Percentiles rank a stretch among this genome's conserved stretches.
Conservation (phyloP, 345 rosid species). For the Orychophragmus violaceus region DNA sequence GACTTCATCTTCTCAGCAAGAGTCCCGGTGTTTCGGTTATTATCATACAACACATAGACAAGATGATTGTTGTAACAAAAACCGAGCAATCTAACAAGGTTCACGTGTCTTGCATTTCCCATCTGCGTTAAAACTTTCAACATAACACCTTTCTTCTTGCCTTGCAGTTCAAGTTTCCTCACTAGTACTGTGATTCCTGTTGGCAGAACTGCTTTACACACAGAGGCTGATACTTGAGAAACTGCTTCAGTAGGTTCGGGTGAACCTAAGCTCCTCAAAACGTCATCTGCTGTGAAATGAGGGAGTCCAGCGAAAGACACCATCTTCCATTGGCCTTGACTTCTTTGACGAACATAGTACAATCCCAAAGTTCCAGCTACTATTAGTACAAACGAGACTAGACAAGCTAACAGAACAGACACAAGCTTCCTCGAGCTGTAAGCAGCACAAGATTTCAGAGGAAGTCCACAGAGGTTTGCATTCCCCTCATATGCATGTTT, state of each 20-base stretch:
- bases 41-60: constrained; percentile 64
- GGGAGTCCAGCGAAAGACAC: constrained; percentile 66
- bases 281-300: constrained; percentile 61
- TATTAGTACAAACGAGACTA: constrained; percentile 35
- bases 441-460: constrained; percentile 52
- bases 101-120: constrained; percentile 78
- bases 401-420: constrained; percentile 53
- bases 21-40: constrained; percentile 64
- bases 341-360: constrained; percentile 44
- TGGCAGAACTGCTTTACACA: constrained; percentile 65
- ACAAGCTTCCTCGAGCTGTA: constrained; percentile 53
- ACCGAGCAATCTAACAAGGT: constrained; percentile 74
- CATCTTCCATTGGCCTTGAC: constrained; percentile 73
- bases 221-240: constrained; percentile 36
- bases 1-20: constrained; percentile 50
- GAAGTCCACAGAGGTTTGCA: constrained; percentile 67
- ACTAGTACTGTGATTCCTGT: constrained; percentile 80
- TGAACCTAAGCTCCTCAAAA: constrained; percentile 57
- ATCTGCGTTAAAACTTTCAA: constrained; percentile 43
- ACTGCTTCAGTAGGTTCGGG: constrained; percentile 38
- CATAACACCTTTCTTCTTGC: constrained; percentile 34
- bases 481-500: constrained; percentile 64
- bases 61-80: constrained; percentile 68
- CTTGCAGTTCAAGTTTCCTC: constrained; percentile 52
- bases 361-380: constrained; percentile 45